These are phyloP conservation scores for Lepraria neglecta DNA, from an alignment of 495 filamentous ascomycete genomes.

Conservation along the genomic window DNA sequence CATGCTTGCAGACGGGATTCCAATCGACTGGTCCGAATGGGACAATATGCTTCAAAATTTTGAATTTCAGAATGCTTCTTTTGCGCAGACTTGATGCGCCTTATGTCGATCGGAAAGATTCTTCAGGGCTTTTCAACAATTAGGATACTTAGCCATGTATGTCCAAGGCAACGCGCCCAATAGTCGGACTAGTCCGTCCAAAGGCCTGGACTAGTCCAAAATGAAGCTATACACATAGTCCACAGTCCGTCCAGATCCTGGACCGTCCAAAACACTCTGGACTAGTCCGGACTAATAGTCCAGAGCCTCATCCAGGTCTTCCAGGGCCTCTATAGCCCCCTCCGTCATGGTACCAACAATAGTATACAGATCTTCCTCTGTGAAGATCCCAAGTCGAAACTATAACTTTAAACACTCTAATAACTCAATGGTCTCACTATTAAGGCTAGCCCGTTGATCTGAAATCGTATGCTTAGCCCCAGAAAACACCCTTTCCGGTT, in stretches of 20 bases:
- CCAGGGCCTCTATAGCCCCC: neutral
- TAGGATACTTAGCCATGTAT: neutral
- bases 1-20: neutral
- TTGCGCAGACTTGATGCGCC: conserved; percentile 1
- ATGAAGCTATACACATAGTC: conserved; percentile 10
- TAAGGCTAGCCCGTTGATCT: no score
- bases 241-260: conserved; percentile 6
- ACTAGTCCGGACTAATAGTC: conserved; percentile 2
- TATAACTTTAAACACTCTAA: neutral
- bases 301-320: neutral
- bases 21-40: conserved; percentile 12
- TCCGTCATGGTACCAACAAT: conserved; percentile 2
- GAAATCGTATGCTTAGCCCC: no score
- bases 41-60: conserved; percentile 11
- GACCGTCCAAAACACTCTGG: neutral
- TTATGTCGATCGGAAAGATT: neutral
- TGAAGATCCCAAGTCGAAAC: conserved; percentile 1
- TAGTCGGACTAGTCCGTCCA: neutral
- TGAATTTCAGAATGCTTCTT: neutral
- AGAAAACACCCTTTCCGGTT: no score
- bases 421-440: neutral
- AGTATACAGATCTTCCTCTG: conserved; percentile 3
- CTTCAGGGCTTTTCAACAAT: neutral
- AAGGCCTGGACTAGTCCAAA: neutral
- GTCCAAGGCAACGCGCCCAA: neutral